Evolutionary conservation across 495 filamentous ascomycete genomes (phyloP).

Genomic region (Penicillium soppii): DNA sequence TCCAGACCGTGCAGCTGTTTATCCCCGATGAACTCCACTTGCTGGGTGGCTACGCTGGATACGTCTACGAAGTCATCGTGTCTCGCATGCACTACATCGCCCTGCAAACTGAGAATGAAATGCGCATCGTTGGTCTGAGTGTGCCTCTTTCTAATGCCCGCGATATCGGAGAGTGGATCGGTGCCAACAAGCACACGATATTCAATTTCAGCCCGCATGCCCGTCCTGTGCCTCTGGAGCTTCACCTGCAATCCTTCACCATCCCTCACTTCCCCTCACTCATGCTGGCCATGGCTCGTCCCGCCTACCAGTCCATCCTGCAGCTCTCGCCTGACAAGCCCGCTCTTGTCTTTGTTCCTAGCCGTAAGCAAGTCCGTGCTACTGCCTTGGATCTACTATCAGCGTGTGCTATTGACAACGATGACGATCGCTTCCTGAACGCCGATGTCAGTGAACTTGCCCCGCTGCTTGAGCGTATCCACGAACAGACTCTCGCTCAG

Average conservation of each 20-base stretch:
- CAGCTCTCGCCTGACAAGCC: constrained; percentile 86
- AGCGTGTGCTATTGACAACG: constrained; percentile 80
- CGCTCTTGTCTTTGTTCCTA: constrained; percentile 87
- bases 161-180: constrained; percentile 97
- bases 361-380: constrained; percentile 83
- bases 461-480: constrained; percentile 76
- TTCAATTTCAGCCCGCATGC: constrained; percentile 97
- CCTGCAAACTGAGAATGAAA: constrained; percentile 75
- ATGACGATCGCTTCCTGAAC: constrained; percentile 92
- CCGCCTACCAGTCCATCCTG: constrained; percentile 80
- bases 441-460: constrained; percentile 74
- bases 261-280: constrained; percentile 96
- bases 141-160: constrained; percentile 89
- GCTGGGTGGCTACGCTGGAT: constrained; percentile 86
- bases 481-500: constrained; percentile 84
- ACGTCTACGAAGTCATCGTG: constrained; percentile 92
- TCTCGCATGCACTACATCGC: constrained; percentile 97
- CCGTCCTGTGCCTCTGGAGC: constrained; percentile 82
- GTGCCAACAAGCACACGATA: constrained; percentile 96
- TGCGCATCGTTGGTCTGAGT: constrained; percentile 88
- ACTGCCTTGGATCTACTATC: constrained; percentile 87
- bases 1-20: constrained; percentile 87
- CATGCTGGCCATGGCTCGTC: constrained; percentile 98
- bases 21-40: constrained; percentile 96
- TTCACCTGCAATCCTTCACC: constrained; percentile 92